Percentiles rank a stretch among this genome's conserved stretches.
Evolutionary conservation across 805 yeast species (phyloP).

Genomic region (Schizosaccharomyces octosporus): DNA sequence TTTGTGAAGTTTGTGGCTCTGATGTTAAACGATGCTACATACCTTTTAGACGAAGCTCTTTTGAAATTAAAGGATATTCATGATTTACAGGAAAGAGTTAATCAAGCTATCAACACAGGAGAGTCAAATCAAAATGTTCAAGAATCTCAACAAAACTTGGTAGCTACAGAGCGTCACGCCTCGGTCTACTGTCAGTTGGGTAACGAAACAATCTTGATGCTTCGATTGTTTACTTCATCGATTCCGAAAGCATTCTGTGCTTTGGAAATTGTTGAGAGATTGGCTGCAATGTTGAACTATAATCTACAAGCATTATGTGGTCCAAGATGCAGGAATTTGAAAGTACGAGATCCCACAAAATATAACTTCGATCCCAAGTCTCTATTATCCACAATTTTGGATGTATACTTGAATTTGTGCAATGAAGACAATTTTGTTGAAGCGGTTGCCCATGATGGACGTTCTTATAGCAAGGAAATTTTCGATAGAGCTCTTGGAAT

Average conservation of each 20-base stretch:
- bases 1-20: constrained; percentile 83
- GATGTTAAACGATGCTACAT: constrained; percentile 84
- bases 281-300: constrained; percentile 89
- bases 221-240: constrained; percentile 60
- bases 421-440: constrained; percentile 36
- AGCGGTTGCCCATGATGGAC: constrained; percentile 76
- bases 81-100: constrained; percentile 27
- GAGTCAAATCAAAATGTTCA: constrained; percentile 12
- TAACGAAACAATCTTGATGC: constrained; percentile 55
- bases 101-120: constrained; percentile 10
- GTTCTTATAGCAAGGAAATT: constrained; percentile 49
- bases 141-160: constrained; percentile 18
- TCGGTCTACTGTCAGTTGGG: constrained; percentile 60
- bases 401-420: constrained; percentile 52
- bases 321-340: constrained; percentile 71
- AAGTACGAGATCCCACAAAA: constrained; percentile 60
- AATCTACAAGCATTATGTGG: constrained; percentile 84
- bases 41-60: constrained; percentile 70
- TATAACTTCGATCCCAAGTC: constrained; percentile 63
- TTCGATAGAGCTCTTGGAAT: constrained; percentile 52
- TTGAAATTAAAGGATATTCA: constrained; percentile 59
- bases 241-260: constrained; percentile 69
- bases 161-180: constrained; percentile 49
- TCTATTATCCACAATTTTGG: constrained; percentile 41
- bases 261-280: constrained; percentile 73